phyloP scores from a whole-genome alignment of 176 grass and related monocot species.

The Miscanthus lutarioriparius region DNA sequence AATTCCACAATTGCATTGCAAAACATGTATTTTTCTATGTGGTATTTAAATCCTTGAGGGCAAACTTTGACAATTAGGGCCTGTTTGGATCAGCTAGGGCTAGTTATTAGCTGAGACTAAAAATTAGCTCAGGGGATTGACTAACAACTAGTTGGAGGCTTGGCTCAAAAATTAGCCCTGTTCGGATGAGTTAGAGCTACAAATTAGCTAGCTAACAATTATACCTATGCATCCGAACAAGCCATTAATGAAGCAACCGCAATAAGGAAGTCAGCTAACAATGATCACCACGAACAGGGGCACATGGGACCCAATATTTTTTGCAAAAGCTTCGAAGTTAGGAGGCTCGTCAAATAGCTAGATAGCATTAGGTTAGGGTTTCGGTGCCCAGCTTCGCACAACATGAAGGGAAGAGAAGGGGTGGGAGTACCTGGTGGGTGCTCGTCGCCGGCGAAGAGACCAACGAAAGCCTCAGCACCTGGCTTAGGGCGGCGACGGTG shows the following conservation, averaged over 20 bases:
- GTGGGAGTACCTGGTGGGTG: background rate
- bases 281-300: background rate
- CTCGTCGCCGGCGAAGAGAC: background rate
- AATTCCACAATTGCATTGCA: background rate
- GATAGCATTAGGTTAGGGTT: background rate
- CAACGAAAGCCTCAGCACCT: background rate
- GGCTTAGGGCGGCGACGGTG: background rate
- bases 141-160: background rate
- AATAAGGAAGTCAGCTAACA: background rate
- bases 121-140: background rate
- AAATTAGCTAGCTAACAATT: background rate
- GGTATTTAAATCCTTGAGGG: background rate
- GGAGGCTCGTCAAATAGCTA: background rate
- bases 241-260: background rate
- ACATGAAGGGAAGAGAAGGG: background rate
- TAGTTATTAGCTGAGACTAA: background rate
- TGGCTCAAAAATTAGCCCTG: background rate
- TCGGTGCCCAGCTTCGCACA: background rate
- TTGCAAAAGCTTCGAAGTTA: background rate
- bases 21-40: background rate
- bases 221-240: background rate
- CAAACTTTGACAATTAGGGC: background rate
- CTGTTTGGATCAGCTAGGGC: background rate
- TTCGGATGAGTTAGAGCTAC: background rate
- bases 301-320: background rate